Evolutionary conservation across 192 early-diverging fungal genomes (phyloP), one percentile per base, ranked within the genome.

Genomic region (Geranomyces michiganensis): DNA sequence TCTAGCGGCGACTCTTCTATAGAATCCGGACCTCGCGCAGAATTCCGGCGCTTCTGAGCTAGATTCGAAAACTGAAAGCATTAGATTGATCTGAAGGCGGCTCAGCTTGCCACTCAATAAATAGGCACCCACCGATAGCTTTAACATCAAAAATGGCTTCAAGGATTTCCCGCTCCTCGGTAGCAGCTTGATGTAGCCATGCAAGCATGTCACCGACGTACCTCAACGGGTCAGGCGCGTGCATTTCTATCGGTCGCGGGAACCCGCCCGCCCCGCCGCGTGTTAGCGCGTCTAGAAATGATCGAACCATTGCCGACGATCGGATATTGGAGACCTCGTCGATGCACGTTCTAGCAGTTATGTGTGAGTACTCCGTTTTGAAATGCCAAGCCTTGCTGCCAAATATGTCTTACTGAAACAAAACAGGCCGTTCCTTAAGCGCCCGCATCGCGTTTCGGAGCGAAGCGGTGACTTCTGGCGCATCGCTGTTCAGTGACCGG

Each of bases 141-240:
- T 69, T 65, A 3, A 70, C 61, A 60, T 82, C 82, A 70, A 94
- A 85, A 15, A 94, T 61, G 33, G 85, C 84, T 70, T 96, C 93
- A 24, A 97, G 79, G 73, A 96, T 85, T 77, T 99, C 96, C 22
- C 85, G 79, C 75, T 97, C 96, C 9, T 89, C 85, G 5, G 94
- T 93, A 21, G 85, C 86, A 0, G 93, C 90, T 80, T 97, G 94
- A 84, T 99, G 96, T 0, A 96, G 73, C 96, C 96, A 99, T 0
- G 95, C 96, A 21, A 97, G 76, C 92, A 99, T 96, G 68, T 97
- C 96, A 22, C 95, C 95, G 41, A 93, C 86, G 71, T 96, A 99
- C 33, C 95, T 85, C 65, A 92, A 77, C 0, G 95, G 90, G 75
- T 99, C 96, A 51, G 90, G 92, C 0, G 95, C 93, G 73, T 96